Conservation (phyloP, 768 basidiomycete genomes). For the Mycena filopes region DNA sequence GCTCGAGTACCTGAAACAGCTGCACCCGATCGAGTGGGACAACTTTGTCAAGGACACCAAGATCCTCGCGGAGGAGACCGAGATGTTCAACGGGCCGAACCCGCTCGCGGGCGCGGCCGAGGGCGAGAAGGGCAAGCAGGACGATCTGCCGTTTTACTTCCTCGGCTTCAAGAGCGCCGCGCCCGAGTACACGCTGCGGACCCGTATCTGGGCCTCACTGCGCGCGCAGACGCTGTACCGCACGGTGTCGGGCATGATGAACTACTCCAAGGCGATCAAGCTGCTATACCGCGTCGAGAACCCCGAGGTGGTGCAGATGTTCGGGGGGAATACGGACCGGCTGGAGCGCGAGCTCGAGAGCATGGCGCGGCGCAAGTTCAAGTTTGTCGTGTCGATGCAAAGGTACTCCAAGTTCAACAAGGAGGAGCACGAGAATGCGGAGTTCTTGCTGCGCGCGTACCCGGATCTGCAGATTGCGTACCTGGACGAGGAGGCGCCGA, state of each 20-base stretch:
- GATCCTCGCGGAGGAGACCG: conserved; percentile 96
- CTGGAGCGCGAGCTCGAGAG: conserved; percentile 96
- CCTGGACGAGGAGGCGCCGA: conserved; percentile 93
- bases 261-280: conserved; percentile 99
- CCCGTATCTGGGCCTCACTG: conserved; percentile 98
- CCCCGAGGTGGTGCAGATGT: conserved; percentile 97
- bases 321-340: conserved; percentile 97
- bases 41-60: conserved; percentile 99
- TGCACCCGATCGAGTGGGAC: conserved; percentile 98
- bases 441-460: conserved; percentile 96
- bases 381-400: conserved; percentile 99
- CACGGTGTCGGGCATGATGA: conserved; percentile 99
- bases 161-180: conserved; percentile 99
- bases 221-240: conserved; percentile 98
- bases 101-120: conserved; percentile 69
- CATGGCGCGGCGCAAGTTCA: conserved; percentile 98
- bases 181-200: conserved; percentile 97
- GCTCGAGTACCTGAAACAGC: conserved; percentile 97
- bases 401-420: conserved; percentile 99
- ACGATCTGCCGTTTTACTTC: conserved; percentile 97
- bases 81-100: conserved; percentile 81
- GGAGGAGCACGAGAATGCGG: conserved; percentile 99
- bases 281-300: conserved; percentile 99
- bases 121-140: conserved; percentile 87
- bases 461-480: conserved; percentile 99